Evolutionary conservation across 2,329 filamentous ascomycete species (phyloP).

Genomic region (Penicillium sp.): DNA sequence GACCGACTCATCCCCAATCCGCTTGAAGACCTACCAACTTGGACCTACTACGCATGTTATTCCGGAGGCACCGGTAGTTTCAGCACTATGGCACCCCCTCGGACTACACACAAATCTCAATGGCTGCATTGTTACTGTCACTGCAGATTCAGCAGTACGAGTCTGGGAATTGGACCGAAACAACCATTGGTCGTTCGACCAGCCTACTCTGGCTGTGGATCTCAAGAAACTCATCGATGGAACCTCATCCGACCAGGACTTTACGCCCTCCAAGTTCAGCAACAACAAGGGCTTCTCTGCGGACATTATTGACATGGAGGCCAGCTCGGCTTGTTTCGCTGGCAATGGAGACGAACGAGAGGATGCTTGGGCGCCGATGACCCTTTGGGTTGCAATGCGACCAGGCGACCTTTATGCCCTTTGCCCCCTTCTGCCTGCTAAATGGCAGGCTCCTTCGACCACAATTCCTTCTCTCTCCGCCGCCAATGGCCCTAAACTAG

Average conservation of each 20-base stretch:
- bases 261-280: slow-evolving; percentile 70
- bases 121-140: slow-evolving; percentile 81
- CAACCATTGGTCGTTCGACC: slow-evolving; percentile 83
- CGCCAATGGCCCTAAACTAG: slow-evolving; percentile 72
- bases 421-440: slow-evolving; percentile 81
- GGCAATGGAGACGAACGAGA: slow-evolving; percentile 60
- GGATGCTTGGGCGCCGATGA: slow-evolving; percentile 86
- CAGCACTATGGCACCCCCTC: slow-evolving; percentile 88
- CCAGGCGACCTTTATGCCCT: slow-evolving; percentile 91
- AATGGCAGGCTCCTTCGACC: slow-evolving; percentile 75
- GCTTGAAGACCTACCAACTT: slow-evolving; percentile 84
- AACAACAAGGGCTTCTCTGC: slow-evolving; percentile 82
- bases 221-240: slow-evolving; percentile 86
- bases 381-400: slow-evolving; percentile 93
- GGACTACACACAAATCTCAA: slow-evolving; percentile 65
- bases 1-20: slow-evolving; percentile 66
- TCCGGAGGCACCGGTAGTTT: slow-evolving; percentile 74
- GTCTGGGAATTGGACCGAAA: slow-evolving; percentile 86
- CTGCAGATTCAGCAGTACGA: slow-evolving; percentile 80
- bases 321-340: slow-evolving; percentile 86
- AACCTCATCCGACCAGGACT: slow-evolving; percentile 76
- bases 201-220: slow-evolving; percentile 79
- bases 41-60: slow-evolving; percentile 90
- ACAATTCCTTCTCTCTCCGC: slow-evolving; percentile 79
- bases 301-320: slow-evolving; percentile 89